phyloP scores from a whole-genome alignment of 257 asterid genomes.

The Plectranthus barbatus region DNA sequence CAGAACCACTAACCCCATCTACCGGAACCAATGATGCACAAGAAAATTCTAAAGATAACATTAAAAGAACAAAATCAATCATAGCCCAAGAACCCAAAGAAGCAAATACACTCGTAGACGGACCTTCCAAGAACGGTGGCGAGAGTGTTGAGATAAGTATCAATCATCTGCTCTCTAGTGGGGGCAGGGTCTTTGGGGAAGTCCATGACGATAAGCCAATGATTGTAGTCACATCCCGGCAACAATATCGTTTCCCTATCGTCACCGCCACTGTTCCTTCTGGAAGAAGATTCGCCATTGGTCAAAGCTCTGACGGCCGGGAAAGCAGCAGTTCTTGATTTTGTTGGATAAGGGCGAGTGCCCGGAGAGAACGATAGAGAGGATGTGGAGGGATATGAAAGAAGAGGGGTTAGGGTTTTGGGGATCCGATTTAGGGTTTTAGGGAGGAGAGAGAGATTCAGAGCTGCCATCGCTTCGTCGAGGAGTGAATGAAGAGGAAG shows the following conservation, averaged over 20 bases:
- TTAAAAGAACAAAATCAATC: not conserved
- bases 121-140: slow-evolving; percentile 96
- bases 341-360: slow-evolving; percentile 23
- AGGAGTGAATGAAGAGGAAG: slow-evolving; percentile 11
- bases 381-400: slow-evolving; percentile 27
- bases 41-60: not conserved
- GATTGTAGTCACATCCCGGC: slow-evolving; percentile 99
- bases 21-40: not conserved
- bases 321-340: slow-evolving; percentile 31
- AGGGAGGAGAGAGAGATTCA: slow-evolving; percentile 36
- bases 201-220: slow-evolving; percentile 97
- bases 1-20: no score
- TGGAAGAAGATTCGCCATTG: slow-evolving; percentile 55
- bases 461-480: slow-evolving; percentile 42
- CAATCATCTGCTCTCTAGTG: slow-evolving; percentile 96
- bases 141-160: slow-evolving; percentile 82
- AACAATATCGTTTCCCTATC: slow-evolving; percentile 85
- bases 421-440: slow-evolving; percentile 39
- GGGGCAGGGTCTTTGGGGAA: slow-evolving; percentile 98
- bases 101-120: not conserved
- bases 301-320: slow-evolving; percentile 48
- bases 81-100: not conserved
- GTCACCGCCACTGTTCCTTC: slow-evolving; percentile 48
- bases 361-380: slow-evolving; percentile 36
- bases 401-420: slow-evolving; percentile 24